Evolutionary conservation across 768 basidiomycete genomes (phyloP).

Genomic region (Sporobolomyces roseus): DNA sequence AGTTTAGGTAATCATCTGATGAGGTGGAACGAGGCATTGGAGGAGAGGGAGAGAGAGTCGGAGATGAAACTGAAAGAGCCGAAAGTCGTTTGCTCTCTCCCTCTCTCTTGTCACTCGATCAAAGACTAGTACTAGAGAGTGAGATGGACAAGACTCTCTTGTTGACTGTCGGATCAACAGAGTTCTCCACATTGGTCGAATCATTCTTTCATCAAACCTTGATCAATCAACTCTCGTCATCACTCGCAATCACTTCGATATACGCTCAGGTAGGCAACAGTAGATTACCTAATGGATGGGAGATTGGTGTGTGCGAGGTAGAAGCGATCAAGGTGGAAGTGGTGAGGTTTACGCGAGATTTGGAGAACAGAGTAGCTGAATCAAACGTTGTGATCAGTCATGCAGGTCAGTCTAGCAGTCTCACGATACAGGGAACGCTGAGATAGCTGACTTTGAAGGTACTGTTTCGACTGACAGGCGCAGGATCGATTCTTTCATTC

Average conservation of each 20-base stretch:
- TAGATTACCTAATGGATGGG: slow-evolving; percentile 2
- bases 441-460: background rate
- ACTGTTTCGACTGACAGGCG: slow-evolving; percentile 59
- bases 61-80: too few relatives aligned
- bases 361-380: slow-evolving; percentile 61
- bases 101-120: background rate
- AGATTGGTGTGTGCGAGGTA: background rate
- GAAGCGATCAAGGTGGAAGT: slow-evolving; percentile 59
- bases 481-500: slow-evolving; percentile 74
- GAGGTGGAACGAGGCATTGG: background rate
- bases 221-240: slow-evolving; percentile 24
- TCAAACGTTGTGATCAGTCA: slow-evolving; percentile 86
- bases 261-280: slow-evolving; percentile 38
- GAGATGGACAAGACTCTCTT: slow-evolving; percentile 18
- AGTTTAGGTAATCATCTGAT: background rate
- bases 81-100: background rate
- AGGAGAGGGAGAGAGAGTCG: background rate
- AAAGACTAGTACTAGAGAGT: too few relatives aligned
- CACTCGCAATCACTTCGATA: slow-evolving; percentile 6
- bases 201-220: slow-evolving; percentile 19
- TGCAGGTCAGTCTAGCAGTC: slow-evolving; percentile 62
- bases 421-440: background rate
- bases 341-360: slow-evolving; percentile 70
- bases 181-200: slow-evolving; percentile 38
- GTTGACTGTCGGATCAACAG: slow-evolving; percentile 43